Percentiles rank a stretch among this genome's conserved stretches.
Conservation (phyloP, 805 yeast genomes). For the Nakazawaea wyomingensis region DNA sequence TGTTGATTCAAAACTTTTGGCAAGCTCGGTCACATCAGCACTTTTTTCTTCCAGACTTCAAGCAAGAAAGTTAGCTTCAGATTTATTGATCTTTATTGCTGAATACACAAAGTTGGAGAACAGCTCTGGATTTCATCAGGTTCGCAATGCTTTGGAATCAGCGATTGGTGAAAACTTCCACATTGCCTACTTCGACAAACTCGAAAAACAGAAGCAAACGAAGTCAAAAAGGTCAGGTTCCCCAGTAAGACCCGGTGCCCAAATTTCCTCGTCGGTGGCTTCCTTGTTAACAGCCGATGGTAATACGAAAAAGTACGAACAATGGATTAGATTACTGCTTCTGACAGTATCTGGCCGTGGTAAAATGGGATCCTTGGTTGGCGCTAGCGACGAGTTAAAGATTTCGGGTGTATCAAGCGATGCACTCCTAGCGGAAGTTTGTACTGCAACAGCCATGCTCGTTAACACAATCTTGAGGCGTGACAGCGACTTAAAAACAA, state of each 20-base stretch:
- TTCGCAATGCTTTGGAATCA: slow-evolving; percentile 22
- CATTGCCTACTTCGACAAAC: slow-evolving; percentile 22
- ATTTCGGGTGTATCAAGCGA: slow-evolving; percentile 52
- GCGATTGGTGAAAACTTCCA: slow-evolving; percentile 30
- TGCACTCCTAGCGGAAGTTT: slow-evolving; percentile 51
- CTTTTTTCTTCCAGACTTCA: slow-evolving; percentile 70
- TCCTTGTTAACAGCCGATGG: slow-evolving; percentile 19
- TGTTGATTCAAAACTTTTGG: slow-evolving; percentile 42
- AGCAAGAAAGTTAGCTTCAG: slow-evolving; percentile 83
- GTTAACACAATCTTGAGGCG: slow-evolving; percentile 44
- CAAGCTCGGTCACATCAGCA: slow-evolving; percentile 73
- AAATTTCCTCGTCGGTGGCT: slow-evolving; percentile 1
- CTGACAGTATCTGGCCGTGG: slow-evolving; percentile 61
- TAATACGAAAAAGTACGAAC: slow-evolving; percentile 25
- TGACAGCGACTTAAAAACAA: slow-evolving; percentile 27
- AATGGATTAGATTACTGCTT: slow-evolving; percentile 28
- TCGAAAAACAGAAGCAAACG: slow-evolving; percentile 1
- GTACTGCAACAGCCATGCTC: slow-evolving; percentile 44
- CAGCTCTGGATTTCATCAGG: slow-evolving; percentile 12
- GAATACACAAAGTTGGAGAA: slow-evolving; percentile 5
- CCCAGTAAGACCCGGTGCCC: background rate
- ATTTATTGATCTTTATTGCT: slow-evolving; percentile 53
- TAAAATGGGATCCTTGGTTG: slow-evolving; percentile 83
- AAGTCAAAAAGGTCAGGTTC: slow-evolving; percentile 3
- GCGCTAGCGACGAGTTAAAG: slow-evolving; percentile 81